Evolutionary conservation across 2,329 filamentous ascomycete species (phyloP), one percentile per base, ranked within the genome.

Genomic region (Sporothrix sp.): DNA sequence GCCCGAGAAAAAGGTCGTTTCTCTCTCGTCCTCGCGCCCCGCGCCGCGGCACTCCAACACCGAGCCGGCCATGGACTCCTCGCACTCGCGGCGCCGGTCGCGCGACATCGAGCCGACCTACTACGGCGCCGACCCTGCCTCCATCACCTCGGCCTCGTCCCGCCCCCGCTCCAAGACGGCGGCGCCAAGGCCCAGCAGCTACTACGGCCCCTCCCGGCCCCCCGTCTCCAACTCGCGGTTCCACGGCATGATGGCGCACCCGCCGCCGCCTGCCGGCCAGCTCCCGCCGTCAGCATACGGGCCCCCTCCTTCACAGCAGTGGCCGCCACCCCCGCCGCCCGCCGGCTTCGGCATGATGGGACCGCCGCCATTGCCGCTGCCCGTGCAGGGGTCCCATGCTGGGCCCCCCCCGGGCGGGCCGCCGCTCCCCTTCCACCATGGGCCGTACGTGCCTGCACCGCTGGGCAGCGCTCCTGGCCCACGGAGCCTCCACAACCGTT

Each of bases 131-230:
- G 60, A 63, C 7, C 61, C 62, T 8, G 61, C 64, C 35, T 58
- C 62, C 11, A 52, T 63, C 38, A 59, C 61, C 14, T 40, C 54
- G 28, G 52, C 61, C 1, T 54, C 62, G 13, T 60, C 65, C 1
- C 68, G 70, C 9, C 69, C 69, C n/a, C 67, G 68, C 2, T 64
- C 68, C 28, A 64, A 67, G 18, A 67, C 67, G 14, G 42, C 52
- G 4, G 55, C 52, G 11, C 60, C 58, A 8, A 53, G 69, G 16
- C 68, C 69, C 3, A 53, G 59, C 21, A 68, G 65, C 53, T 68
- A 66, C 51, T 68, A 69, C 54, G 65, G 61, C 32, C 33, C 48
- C 7, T 56, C 63, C 20, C 64, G 63, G 25, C 68, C 68, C 23
- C 68, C 69, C 4, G 58, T 62, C 6, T 59, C 69, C 13, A 66